Percentiles rank a stretch among this genome's conserved stretches.
These are phyloP conservation scores for Incumbomyces delicatus DNA, from an alignment of 2,329 filamentous ascomycete genomes.

Conservation along the genomic window DNA sequence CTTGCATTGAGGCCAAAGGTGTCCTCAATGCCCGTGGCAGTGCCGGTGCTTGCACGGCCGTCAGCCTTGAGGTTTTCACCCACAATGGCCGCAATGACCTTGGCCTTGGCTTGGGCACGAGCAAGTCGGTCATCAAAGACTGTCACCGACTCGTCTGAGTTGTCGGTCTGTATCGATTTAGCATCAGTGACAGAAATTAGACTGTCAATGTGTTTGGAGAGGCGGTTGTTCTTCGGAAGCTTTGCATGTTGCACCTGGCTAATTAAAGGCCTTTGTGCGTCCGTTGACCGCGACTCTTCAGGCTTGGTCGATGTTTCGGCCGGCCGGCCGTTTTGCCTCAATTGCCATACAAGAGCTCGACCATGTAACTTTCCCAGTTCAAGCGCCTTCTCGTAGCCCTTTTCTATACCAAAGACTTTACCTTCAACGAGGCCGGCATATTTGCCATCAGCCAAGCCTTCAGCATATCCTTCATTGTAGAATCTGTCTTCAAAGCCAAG, in stretches of 20 bases:
- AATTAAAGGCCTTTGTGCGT: constrained; percentile 4
- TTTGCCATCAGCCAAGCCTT: constrained; percentile 66
- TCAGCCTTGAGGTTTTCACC: constrained; percentile 34
- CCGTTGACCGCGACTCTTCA: not conserved
- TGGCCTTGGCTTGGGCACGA: constrained; percentile 71
- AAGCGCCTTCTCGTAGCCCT: constrained; percentile 85
- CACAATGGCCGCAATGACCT: constrained; percentile 67
- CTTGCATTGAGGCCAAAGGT: constrained; percentile 24
- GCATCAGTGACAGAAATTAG: constrained; percentile 72
- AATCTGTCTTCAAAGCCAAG: constrained; percentile 57
- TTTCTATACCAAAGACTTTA: constrained; percentile 79
- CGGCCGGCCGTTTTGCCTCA: constrained; percentile 42
- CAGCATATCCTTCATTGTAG: constrained; percentile 70
- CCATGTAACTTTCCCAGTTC: constrained; percentile 71
- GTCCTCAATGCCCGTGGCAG: constrained; percentile 21
- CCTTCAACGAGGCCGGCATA: constrained; percentile 77
- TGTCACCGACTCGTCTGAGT: constrained; percentile 78
- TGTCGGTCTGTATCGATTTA: constrained; percentile 65
- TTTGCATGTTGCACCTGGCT: not conserved
- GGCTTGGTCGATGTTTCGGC: not conserved
- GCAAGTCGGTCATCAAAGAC: constrained; percentile 87
- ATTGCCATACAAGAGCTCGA: constrained; percentile 72
- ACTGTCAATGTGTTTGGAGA: constrained; percentile 66
- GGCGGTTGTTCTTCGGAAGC: constrained; percentile 49
- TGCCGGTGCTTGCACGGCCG: constrained; percentile 5